A percentile compares a stretch with the other conserved stretches of the same genome.
These are phyloP conservation scores for Quercus ilex DNA, from an alignment of 306 rosid genomes.

Conservation along the genomic window DNA sequence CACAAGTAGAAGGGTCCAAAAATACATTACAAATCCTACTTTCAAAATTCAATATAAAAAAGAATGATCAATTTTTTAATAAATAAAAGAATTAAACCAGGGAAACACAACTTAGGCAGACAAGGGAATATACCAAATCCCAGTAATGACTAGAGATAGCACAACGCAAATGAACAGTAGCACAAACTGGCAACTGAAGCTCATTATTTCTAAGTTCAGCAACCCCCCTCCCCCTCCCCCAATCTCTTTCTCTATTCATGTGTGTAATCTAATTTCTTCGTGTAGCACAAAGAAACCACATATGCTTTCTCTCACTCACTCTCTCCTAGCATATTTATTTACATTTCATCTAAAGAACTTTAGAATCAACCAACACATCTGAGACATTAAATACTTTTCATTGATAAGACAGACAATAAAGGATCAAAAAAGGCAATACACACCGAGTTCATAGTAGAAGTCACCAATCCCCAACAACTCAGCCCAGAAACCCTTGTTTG, in stretches of 20 bases:
- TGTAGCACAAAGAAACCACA: background rate
- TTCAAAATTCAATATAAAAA: background rate
- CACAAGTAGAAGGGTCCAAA: background rate
- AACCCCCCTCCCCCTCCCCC: background rate
- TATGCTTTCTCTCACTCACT: background rate
- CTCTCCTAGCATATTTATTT: background rate
- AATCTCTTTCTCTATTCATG: background rate
- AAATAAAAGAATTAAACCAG: background rate
- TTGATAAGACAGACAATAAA: constrained; percentile 1
- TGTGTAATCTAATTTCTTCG: background rate
- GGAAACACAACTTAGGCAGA: background rate
- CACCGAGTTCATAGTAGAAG: constrained; percentile 94
- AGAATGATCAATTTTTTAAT: too few relatives aligned
- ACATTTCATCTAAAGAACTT: background rate
- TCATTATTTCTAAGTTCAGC: background rate
- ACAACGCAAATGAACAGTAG: background rate
- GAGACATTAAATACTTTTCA: too few relatives aligned
- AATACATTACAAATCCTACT: background rate
- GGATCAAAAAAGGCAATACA: constrained; percentile 38
- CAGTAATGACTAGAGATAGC: background rate
- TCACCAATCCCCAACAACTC: constrained; percentile 97
- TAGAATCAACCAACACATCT: background rate
- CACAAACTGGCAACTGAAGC: background rate
- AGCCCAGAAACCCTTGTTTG: constrained; percentile 97
- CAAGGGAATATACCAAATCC: background rate